Conservation (phyloP, 306 rosid genomes). For the Quercus aquifolioides region DNA sequence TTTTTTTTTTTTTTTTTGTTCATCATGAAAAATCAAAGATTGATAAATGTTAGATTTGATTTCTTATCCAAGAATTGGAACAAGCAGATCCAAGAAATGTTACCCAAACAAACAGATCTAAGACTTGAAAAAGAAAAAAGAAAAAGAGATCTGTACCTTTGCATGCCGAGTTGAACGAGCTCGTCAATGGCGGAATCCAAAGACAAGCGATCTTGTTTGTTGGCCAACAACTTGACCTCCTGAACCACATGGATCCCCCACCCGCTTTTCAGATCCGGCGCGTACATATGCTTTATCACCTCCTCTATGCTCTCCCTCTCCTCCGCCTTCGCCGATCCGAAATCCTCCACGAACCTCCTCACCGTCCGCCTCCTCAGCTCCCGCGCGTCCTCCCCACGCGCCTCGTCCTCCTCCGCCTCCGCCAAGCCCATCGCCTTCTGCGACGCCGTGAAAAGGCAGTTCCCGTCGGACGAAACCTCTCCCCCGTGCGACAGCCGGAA, state of each 20-base stretch:
- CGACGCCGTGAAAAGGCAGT: conserved; percentile 90
- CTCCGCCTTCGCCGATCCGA: conserved; percentile 57
- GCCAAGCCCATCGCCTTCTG: conserved; percentile 60
- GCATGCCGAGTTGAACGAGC: conserved; percentile 87
- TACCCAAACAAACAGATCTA: conserved; percentile 1
- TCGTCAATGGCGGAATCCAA: conserved; percentile 81
- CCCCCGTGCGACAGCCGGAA: conserved; percentile 93
- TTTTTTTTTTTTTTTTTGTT: too few relatives aligned
- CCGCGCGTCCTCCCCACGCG: conserved; percentile 56
- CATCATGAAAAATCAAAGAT: background rate
- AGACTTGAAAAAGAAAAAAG: background rate
- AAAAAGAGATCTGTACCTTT: conserved; percentile 41
- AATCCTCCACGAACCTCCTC: conserved; percentile 64
- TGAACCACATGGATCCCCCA: conserved; percentile 97
- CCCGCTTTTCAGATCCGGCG: conserved; percentile 85
- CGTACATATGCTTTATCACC: conserved; percentile 78
- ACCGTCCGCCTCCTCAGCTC: conserved; percentile 84
- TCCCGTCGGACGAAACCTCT: conserved; percentile 91
- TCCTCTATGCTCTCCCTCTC: conserved; percentile 55
- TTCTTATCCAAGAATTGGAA: background rate
- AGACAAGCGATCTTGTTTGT: conserved; percentile 68
- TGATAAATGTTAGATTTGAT: background rate
- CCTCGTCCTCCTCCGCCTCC: background rate
- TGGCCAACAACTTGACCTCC: conserved; percentile 90
- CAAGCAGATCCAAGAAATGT: background rate